Conservation (phyloP, 805 yeast genomes). For the Clavispora vitiphila region DNA sequence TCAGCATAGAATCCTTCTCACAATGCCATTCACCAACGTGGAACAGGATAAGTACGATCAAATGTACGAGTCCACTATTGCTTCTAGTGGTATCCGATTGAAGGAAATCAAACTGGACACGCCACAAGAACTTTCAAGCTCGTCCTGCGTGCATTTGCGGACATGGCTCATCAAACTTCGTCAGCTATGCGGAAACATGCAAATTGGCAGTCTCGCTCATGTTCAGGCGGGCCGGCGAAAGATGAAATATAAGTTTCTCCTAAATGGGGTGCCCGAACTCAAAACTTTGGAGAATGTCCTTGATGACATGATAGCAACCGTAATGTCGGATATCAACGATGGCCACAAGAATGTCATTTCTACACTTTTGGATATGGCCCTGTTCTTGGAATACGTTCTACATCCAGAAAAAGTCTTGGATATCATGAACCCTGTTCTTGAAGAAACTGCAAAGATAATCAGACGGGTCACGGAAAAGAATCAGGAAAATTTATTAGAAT, state of each 20-base stretch:
- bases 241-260: conserved; percentile 6
- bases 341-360: conserved; percentile 46
- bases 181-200: conserved; percentile 81
- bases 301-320: conserved; percentile 54
- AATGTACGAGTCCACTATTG: conserved; percentile 53
- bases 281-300: conserved; percentile 62
- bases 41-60: conserved; percentile 82
- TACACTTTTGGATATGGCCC: conserved; percentile 57
- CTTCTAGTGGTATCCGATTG: conserved; percentile 50
- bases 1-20: conserved; percentile 64
- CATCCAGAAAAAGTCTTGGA: conserved; percentile 48
- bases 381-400: conserved; percentile 54
- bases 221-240: conserved; percentile 4
- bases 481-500: neutral
- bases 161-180: conserved; percentile 67
- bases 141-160: conserved; percentile 46
- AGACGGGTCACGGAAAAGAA: neutral
- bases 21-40: conserved; percentile 72
- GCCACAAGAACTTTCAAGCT: conserved; percentile 44
- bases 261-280: conserved; percentile 22
- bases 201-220: conserved; percentile 30
- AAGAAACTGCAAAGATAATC: conserved; percentile 4
- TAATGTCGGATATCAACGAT: conserved; percentile 43
- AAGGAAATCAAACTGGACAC: conserved; percentile 45
- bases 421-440: conserved; percentile 37